Conservation (phyloP, 352 stramenopile species). For the Peronospora farinosa region DNA sequence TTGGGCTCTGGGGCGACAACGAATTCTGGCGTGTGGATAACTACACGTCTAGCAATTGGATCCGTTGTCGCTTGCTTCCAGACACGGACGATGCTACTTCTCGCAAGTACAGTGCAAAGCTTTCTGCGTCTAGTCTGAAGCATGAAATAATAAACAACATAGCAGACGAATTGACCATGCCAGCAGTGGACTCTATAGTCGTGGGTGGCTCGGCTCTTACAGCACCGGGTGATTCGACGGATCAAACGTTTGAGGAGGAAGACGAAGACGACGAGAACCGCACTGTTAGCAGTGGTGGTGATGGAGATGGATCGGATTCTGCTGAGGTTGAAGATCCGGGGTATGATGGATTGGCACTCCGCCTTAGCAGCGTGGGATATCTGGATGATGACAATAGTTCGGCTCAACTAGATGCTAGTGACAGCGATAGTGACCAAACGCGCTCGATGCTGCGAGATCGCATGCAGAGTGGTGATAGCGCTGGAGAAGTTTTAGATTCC, state of each 20-base stretch:
- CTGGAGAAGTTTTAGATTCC: slow-evolving; percentile 29
- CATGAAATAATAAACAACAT: slow-evolving; percentile 33
- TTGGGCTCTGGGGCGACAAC: slow-evolving; percentile 44
- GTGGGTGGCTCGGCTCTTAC: slow-evolving; percentile 25
- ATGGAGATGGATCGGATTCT: slow-evolving; percentile 28
- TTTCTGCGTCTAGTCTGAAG: slow-evolving; percentile 26
- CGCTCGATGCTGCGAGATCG: slow-evolving; percentile 32
- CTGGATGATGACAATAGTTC: slow-evolving; percentile 30
- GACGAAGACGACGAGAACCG: slow-evolving; percentile 35
- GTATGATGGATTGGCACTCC: slow-evolving; percentile 30
- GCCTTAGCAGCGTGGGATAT: slow-evolving; percentile 33
- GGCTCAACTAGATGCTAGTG: slow-evolving; percentile 15
- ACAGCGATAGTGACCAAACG: slow-evolving; percentile 4
- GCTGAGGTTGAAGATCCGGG: slow-evolving; percentile 21
- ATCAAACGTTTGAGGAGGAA: slow-evolving; percentile 39
- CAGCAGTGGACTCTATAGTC: slow-evolving; percentile 33
- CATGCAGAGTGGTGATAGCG: slow-evolving; percentile 36
- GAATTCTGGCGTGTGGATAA: slow-evolving; percentile 77
- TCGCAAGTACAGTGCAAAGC: slow-evolving; percentile 34
- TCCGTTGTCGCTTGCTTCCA: slow-evolving; percentile 69
- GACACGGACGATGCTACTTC: slow-evolving; percentile 71
- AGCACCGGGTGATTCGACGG: slow-evolving; percentile 17
- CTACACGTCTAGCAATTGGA: slow-evolving; percentile 86
- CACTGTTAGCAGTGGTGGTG: slow-evolving; percentile 25
- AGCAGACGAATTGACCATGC: slow-evolving; percentile 30